Conservation (phyloP, 2,329 filamentous ascomycete genomes). For the Aspergillus sclerotialis region DNA sequence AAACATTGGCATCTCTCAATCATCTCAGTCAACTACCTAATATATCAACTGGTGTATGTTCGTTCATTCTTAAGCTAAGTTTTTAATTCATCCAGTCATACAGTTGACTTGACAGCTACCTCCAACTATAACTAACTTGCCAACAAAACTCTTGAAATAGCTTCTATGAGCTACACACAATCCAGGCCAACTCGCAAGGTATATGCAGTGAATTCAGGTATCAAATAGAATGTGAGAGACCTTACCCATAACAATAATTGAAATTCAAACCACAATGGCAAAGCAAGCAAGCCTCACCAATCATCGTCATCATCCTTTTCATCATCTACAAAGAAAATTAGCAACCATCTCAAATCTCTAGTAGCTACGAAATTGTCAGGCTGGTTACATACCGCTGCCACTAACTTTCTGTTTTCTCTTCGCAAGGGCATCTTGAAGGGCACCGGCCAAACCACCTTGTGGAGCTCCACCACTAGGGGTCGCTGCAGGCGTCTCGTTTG, state of each 20-base stretch:
- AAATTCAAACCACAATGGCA: background rate
- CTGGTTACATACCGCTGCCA: slow-evolving; percentile 71
- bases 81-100: too few relatives aligned
- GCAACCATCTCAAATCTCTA: slow-evolving; percentile 4
- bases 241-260: slow-evolving; percentile 4
- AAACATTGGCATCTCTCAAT: background rate
- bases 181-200: too few relatives aligned
- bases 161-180: too few relatives aligned
- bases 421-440: slow-evolving; percentile 67
- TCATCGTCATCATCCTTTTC: slow-evolving; percentile 42
- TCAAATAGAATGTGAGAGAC: slow-evolving; percentile 5
- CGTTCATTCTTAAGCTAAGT: too few relatives aligned
- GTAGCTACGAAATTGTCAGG: background rate
- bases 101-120: too few relatives aligned
- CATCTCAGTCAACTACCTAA: too few relatives aligned
- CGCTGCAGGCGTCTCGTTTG: slow-evolving; percentile 56
- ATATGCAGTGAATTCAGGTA: too few relatives aligned
- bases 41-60: too few relatives aligned
- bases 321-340: slow-evolving; percentile 34
- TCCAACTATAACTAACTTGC: too few relatives aligned
- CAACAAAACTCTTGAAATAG: too few relatives aligned
- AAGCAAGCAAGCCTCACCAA: slow-evolving; percentile 22
- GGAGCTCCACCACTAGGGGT: slow-evolving; percentile 45
- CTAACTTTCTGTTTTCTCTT: slow-evolving; percentile 91
- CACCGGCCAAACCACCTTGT: slow-evolving; percentile 66